Conservation (phyloP, 768 basidiomycete genomes). For the Boletus eberwhitei region DNA sequence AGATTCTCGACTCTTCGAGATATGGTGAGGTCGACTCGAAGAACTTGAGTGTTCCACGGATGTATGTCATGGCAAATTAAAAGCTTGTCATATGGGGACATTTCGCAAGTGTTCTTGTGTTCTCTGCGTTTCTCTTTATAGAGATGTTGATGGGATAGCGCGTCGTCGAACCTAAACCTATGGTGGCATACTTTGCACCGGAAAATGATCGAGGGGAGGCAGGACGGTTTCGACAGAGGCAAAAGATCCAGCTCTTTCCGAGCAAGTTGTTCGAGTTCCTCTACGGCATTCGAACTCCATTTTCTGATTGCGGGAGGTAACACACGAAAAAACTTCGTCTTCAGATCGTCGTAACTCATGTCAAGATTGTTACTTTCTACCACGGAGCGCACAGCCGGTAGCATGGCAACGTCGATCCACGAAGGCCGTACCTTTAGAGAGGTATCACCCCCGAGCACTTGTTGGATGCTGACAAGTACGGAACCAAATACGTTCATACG, state of each 20-base stretch:
- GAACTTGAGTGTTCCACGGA: not conserved
- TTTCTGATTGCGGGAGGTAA: not conserved
- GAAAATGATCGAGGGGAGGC: conserved; percentile 9
- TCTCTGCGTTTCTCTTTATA: not conserved
- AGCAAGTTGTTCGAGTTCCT: conserved; percentile 9
- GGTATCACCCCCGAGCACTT: not conserved
- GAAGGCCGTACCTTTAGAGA: not conserved
- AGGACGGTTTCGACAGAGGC: conserved; percentile 3
- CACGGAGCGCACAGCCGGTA: not conserved
- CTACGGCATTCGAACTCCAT: conserved; percentile 9
- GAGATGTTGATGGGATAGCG: conserved; percentile 8
- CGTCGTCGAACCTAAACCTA: conserved; percentile 2
- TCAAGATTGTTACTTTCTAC: not conserved
- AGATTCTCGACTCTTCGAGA: conserved; percentile 9
- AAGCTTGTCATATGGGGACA: not conserved
- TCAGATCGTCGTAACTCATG: not conserved
- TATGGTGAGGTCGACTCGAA: conserved; percentile 5
- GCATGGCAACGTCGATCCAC: conserved; percentile 3
- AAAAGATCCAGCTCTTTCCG: not conserved
- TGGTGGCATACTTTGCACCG: conserved; percentile 2
- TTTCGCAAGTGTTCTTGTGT: not conserved
- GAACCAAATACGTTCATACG: too few species aligned
- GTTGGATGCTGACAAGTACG: not conserved
- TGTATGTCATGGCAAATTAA: not conserved
- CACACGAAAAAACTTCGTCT: not conserved